Evolutionary conservation across 805 yeast genomes (phyloP).

Genomic region (Monosporozyma aquatica): DNA sequence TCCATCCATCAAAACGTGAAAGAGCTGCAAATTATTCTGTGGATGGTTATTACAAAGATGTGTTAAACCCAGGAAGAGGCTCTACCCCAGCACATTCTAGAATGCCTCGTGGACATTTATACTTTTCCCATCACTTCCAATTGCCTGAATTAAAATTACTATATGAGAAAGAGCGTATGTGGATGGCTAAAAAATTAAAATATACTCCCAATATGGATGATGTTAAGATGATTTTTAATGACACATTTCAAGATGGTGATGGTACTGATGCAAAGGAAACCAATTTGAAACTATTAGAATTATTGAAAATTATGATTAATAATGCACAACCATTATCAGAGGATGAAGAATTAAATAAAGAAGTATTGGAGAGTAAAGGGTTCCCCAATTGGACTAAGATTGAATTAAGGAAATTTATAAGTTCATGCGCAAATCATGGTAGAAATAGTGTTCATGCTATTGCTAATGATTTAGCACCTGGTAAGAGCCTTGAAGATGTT

Average conservation of each 20-base stretch:
- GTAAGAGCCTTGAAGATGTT: constrained; percentile 73
- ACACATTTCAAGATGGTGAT: constrained; percentile 30
- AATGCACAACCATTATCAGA: constrained; percentile 75
- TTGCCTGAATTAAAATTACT: constrained; percentile 68
- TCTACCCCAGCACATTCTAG: constrained; percentile 49
- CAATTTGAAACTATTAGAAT: constrained; percentile 38
- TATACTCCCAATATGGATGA: constrained; percentile 60
- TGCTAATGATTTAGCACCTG: constrained; percentile 65
- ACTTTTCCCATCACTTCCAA: constrained; percentile 87
- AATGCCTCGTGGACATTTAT: constrained; percentile 74
- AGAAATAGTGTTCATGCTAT: constrained; percentile 63
- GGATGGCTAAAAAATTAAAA: constrained; percentile 58
- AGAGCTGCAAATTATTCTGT: constrained; percentile 78
- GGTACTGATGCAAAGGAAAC: constrained; percentile 37
- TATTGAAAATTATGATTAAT: constrained; percentile 65
- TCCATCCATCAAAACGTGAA: constrained; percentile 79
- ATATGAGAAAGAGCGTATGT: constrained; percentile 73
- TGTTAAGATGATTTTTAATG: constrained; percentile 32
- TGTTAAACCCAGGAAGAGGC: constrained; percentile 63
- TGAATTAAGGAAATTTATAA: constrained; percentile 77
- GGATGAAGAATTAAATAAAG: constrained; percentile 62
- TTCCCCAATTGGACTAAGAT: constrained; percentile 77
- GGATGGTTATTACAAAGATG: constrained; percentile 79
- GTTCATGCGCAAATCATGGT: constrained; percentile 68
- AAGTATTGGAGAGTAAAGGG: constrained; percentile 53